These are phyloP conservation scores for Apiotrichum gamsii DNA, from an alignment of 1,284 basidiomycete genomes.

Conservation along the genomic window DNA sequence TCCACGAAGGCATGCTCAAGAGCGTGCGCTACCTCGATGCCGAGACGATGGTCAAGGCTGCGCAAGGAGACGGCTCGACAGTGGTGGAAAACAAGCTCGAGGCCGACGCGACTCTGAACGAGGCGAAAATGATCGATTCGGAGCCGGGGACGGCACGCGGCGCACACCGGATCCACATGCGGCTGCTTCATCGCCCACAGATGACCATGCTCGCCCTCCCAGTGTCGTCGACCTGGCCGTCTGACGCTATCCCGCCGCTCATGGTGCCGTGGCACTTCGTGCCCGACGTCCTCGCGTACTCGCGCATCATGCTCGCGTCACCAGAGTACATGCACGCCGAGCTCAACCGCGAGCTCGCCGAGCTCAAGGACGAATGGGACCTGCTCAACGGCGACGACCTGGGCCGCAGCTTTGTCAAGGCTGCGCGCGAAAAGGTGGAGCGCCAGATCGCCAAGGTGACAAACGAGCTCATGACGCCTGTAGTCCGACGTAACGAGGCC, in stretches of 20 bases:
- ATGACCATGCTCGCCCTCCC: slow-evolving; percentile 94
- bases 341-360: slow-evolving; percentile 66
- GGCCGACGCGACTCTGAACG: slow-evolving; percentile 8
- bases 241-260: slow-evolving; percentile 79
- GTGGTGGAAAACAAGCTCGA: background rate
- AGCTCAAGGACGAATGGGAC: slow-evolving; percentile 55
- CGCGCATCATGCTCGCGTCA: slow-evolving; percentile 94
- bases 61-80: slow-evolving; percentile 22
- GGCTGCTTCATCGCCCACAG: slow-evolving; percentile 85
- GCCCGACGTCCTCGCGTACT: slow-evolving; percentile 80
- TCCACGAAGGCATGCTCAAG: slow-evolving; percentile 87
- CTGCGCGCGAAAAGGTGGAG: slow-evolving; percentile 67
- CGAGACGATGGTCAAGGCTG: slow-evolving; percentile 33
- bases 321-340: slow-evolving; percentile 72
- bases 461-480: slow-evolving; percentile 59
- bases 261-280: slow-evolving; percentile 87
- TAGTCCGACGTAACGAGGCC: slow-evolving; percentile 39
- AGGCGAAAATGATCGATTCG: slow-evolving; percentile 47
- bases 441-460: slow-evolving; percentile 69
- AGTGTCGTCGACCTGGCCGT: slow-evolving; percentile 86
- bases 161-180: slow-evolving; percentile 60
- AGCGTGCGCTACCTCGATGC: slow-evolving; percentile 59
- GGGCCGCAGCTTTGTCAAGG: slow-evolving; percentile 70
- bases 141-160: background rate
- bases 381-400: slow-evolving; percentile 65